These are phyloP conservation scores for Abortiporus biennis DNA, from an alignment of 1,284 basidiomycete genomes.

Conservation along the genomic window DNA sequence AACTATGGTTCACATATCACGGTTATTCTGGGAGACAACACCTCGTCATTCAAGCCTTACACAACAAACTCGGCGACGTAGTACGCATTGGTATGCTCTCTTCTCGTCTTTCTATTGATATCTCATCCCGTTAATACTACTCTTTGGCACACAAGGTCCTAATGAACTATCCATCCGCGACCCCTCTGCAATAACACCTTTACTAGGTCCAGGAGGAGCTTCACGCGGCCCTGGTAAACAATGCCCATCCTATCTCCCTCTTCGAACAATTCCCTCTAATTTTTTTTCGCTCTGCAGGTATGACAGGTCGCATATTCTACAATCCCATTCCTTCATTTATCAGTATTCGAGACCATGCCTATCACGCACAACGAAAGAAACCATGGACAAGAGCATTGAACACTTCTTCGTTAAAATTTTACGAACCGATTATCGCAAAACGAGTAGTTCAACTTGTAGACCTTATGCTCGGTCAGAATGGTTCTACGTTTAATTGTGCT, in stretches of 20 bases:
- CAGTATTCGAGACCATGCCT: slow-evolving; percentile 24
- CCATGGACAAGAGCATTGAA: slow-evolving; percentile 38
- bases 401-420: slow-evolving; percentile 30
- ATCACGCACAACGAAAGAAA: slow-evolving; percentile 32
- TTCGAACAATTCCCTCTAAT: background rate
- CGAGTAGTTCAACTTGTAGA: slow-evolving; percentile 29
- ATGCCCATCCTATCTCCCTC: slow-evolving; percentile 12
- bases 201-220: slow-evolving; percentile 29
- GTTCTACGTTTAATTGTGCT: slow-evolving; percentile 22
- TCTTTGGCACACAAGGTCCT: slow-evolving; percentile 22
- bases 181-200: slow-evolving; percentile 19
- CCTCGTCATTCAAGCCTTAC: slow-evolving; percentile 17
- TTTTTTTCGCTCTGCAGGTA: slow-evolving; percentile 1
- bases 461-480: slow-evolving; percentile 17
- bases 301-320: slow-evolving; percentile 12
- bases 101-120: background rate
- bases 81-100: slow-evolving; percentile 24
- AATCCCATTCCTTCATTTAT: slow-evolving; percentile 19
- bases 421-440: slow-evolving; percentile 27
- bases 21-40: slow-evolving; percentile 18
- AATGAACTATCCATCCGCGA: slow-evolving; percentile 32
- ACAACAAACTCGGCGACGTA: slow-evolving; percentile 23
- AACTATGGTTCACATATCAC: slow-evolving; percentile 18
- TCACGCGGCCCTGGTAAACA: slow-evolving; percentile 34
- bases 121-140: background rate